phyloP scores from a whole-genome alignment of 305 asterid genomes.

The Fraxinus dipetala region DNA sequence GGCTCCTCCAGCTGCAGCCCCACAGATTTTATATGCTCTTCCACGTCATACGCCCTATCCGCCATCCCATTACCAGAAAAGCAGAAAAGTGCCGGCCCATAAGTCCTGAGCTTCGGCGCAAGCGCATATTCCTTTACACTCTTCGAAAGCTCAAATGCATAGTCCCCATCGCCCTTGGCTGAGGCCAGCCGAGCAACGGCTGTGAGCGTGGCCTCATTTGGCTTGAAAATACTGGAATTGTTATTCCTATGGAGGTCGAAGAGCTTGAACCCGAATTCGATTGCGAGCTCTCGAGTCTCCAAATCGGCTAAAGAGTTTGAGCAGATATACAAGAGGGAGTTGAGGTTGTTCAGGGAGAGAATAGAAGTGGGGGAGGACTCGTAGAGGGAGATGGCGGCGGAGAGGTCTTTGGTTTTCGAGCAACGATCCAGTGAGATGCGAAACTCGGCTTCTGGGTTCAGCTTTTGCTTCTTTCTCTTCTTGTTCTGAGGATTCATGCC shows the following conservation, averaged over 20 bases:
- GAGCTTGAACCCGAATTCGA: conserved; percentile 68
- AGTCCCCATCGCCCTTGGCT: conserved; percentile 72
- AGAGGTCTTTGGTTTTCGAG: conserved; percentile 65
- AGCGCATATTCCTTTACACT: conserved; percentile 42
- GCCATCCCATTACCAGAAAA: conserved; percentile 56
- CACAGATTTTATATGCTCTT: conserved; percentile 48
- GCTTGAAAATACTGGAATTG: conserved; percentile 40
- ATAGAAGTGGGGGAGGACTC: conserved; percentile 43
- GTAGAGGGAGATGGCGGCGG: conserved; percentile 66
- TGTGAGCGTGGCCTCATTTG: conserved; percentile 82
- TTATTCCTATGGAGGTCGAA: conserved; percentile 36
- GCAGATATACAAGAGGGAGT: conserved; percentile 77
- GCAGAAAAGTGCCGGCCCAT: conserved; percentile 69
- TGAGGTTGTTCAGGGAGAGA: conserved; percentile 61
- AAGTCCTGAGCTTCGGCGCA: conserved; percentile 69
- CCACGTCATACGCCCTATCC: conserved; percentile 77
- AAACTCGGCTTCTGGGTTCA: conserved; percentile 67
- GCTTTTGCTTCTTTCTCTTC: conserved; percentile 61
- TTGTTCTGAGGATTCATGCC: conserved; percentile 38
- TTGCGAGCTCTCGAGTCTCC: conserved; percentile 44
- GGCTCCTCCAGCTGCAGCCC: conserved; percentile 75
- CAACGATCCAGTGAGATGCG: conserved; percentile 67
- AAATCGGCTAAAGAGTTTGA: conserved; percentile 50
- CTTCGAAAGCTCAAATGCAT: conserved; percentile 76
- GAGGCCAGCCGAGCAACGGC: conserved; percentile 76